Base-by-base conservation (phyloP, 306 rosid genomes). In the Pachyrhizus erosus region DNA sequence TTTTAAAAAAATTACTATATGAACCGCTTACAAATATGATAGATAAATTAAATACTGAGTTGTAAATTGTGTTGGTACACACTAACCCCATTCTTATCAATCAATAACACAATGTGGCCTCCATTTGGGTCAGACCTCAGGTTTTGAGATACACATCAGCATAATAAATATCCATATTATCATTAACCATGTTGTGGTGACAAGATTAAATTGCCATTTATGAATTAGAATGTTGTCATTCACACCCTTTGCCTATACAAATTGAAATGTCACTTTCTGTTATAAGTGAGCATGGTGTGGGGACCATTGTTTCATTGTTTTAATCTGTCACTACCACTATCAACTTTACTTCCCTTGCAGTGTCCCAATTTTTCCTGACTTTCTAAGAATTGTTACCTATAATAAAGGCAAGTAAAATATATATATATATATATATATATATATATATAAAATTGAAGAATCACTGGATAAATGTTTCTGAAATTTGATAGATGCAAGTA, bases 251-350 rank as follows among this genome's bases (percentile, higher is more conserved):
- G 84, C 71, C 48, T 55, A 65, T 9, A 34, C 43, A 67, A 82
- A 67, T 24, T 78, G 93, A 73, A 60, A 73, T 81, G 96, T 93
- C 96, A 83, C 82, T 93, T 81, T 93, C 94, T 57, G 83, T 45
- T 82, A 75, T 87, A 88, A 87, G 91, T 81, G 82, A 72, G 83
- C 84, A 89, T 79, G 85, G 86, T 82, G 12, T 17, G 55, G 97
- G 97, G 92, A 85, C 92, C 93, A 85, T 69, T 70, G 18, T 23
- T 51, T 68, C 57, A 73, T 26, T 48, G 75, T 80, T 54, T 65
- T 74, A 73, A 84, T 80, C 87, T 54, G 86, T 71, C 82, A 78
- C 73, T 80, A 83, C 75, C 80, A 7, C 76, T 60, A 75, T 77
- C 85, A 82, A 75, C 75, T 54, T 15, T 33, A 14, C 68, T 70